These are phyloP conservation scores for Rhodamnia rubescens DNA, from an alignment of 345 rosid species.

Conservation along the genomic window DNA sequence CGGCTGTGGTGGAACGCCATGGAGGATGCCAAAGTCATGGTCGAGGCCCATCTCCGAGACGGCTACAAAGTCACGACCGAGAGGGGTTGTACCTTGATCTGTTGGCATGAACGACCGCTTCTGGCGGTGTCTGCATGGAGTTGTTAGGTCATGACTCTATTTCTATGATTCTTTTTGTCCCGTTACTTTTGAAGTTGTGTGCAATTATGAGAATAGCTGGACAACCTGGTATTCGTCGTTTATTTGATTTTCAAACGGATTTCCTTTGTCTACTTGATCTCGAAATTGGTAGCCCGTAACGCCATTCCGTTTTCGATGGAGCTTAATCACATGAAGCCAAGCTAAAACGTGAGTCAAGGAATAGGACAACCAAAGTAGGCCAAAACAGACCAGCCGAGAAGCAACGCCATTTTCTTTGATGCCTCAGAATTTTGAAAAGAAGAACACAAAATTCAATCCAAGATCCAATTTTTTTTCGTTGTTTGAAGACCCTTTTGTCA, in stretches of 20 bases:
- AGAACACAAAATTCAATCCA: neutral
- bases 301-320: neutral
- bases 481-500: neutral
- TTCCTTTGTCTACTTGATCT: neutral
- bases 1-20: constrained; percentile 12
- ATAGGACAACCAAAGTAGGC: neutral
- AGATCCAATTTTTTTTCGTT: neutral
- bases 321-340: neutral
- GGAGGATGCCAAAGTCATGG: constrained; percentile 19
- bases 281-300: neutral
- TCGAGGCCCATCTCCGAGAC: constrained; percentile 16
- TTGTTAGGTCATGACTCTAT: constrained; percentile 4
- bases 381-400: neutral
- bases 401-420: neutral
- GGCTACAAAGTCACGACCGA: constrained; percentile 31
- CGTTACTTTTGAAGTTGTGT: neutral
- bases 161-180: neutral
- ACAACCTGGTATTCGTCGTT: neutral
- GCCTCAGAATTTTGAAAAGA: neutral
- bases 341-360: neutral
- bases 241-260: neutral
- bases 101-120: constrained; percentile 49
- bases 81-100: constrained; percentile 32
- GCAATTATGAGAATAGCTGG: neutral
- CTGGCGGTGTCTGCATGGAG: constrained; percentile 49